Evolutionary conservation across 2,329 filamentous ascomycete genomes (phyloP).

Genomic region (Zasmidium citrigriseum): DNA sequence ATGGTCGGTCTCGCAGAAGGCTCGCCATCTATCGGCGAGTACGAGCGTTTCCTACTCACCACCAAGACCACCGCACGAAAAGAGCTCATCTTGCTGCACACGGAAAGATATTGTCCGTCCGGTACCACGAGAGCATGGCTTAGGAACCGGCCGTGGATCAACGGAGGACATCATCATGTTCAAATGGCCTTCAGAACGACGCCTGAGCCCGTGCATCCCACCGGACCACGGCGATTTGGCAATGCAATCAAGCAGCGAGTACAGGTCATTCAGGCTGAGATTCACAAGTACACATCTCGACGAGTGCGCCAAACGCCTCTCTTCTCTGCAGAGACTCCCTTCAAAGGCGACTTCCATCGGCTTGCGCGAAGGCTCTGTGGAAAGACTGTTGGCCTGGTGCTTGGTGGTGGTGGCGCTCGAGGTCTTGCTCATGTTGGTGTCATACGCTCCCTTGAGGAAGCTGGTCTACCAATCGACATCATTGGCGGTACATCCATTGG

Average conservation of each 20-base stretch:
- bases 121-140: constrained; percentile 89
- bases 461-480: constrained; percentile 92
- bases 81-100: constrained; percentile 83
- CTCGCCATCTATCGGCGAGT: constrained; percentile 89
- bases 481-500: constrained; percentile 96
- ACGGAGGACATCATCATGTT: constrained; percentile 94
- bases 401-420: constrained; percentile 89
- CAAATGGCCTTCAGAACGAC: constrained; percentile 88
- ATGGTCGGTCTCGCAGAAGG: constrained; percentile 88
- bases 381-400: constrained; percentile 89
- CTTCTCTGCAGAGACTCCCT: constrained; percentile 87
- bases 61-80: constrained; percentile 97
- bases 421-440: constrained; percentile 92
- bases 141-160: constrained; percentile 90
- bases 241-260: constrained; percentile 88
- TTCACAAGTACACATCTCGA: constrained; percentile 96
- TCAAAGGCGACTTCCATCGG: constrained; percentile 95
- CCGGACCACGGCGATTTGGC: constrained; percentile 75
- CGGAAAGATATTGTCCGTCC: constrained; percentile 81
- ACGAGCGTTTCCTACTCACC: constrained; percentile 91
- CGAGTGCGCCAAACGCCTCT: constrained; percentile 84
- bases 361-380: constrained; percentile 87
- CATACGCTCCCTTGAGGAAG: constrained; percentile 92
- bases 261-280: constrained; percentile 92
- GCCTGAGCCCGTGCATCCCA: constrained; percentile 73